These are phyloP conservation scores for Chionographis japonica DNA, from an alignment of 106 monocot species.

Conservation along the genomic window DNA sequence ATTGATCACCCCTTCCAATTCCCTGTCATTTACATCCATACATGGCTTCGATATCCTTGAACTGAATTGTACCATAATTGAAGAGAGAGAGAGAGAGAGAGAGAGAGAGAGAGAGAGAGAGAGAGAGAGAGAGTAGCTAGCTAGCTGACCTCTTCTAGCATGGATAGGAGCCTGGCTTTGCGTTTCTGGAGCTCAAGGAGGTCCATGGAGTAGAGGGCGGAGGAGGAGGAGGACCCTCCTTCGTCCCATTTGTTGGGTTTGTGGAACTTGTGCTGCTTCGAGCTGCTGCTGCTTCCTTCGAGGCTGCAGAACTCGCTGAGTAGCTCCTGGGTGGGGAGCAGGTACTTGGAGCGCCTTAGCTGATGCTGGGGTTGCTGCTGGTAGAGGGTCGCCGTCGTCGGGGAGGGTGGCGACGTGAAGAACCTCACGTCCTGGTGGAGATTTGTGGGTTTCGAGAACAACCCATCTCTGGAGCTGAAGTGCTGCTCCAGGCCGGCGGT, in stretches of 20 bases:
- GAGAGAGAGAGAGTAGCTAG: neutral
- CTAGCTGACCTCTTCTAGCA: constrained; percentile 60
- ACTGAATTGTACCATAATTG: neutral
- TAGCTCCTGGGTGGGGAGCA: constrained; percentile 37
- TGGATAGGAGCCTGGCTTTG: constrained; percentile 35
- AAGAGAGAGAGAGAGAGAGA: neutral
- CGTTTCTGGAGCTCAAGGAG: constrained; percentile 38
- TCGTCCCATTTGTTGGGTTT: constrained; percentile 19
- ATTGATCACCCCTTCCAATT: neutral
- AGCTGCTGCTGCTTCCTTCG: neutral
- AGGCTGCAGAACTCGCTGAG: constrained; percentile 52
- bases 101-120: neutral
- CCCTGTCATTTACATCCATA: no score
- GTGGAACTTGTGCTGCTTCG: constrained; percentile 3
- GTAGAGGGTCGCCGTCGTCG: neutral
- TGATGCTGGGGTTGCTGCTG: constrained; percentile 6
- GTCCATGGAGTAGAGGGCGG: constrained; percentile 26
- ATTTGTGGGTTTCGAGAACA: neutral
- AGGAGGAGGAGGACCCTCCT: constrained; percentile 23
- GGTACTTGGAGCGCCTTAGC: constrained; percentile 32
- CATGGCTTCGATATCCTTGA: neutral
- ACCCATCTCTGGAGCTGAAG: neutral
- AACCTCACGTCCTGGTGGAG: constrained; percentile 1
- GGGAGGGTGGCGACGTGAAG: neutral
- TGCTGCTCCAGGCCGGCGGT: neutral